These are phyloP conservation scores for Teratosphaeria nubilosa DNA, from an alignment of 2,329 filamentous ascomycete species.

Conservation along the genomic window DNA sequence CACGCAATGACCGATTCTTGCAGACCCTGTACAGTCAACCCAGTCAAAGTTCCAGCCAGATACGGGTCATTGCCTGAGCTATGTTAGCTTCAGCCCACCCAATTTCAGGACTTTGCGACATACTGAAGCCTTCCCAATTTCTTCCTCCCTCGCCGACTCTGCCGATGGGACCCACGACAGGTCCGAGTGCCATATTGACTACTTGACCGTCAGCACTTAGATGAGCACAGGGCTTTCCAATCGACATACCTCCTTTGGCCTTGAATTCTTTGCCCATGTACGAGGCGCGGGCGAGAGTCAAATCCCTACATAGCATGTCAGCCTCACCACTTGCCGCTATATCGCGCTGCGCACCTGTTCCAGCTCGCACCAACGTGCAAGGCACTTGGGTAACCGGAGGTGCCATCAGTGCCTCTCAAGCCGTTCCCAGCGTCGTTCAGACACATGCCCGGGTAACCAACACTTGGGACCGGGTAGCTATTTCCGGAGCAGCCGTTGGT, in stretches of 20 bases:
- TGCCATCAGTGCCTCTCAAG: conserved; percentile 21
- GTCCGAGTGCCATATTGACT: conserved; percentile 62
- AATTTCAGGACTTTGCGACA: not conserved
- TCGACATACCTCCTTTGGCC: conserved; percentile 15
- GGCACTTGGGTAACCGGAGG: conserved; percentile 29
- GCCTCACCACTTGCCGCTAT: conserved; percentile 14
- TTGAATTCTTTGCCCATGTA: conserved; percentile 26
- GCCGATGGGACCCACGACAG: conserved; percentile 64
- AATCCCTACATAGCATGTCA: not conserved
- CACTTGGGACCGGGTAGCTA: conserved; percentile 26
- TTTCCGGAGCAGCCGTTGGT: conserved; percentile 25
- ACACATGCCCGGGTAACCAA: conserved; percentile 27
- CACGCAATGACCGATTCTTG: conserved; percentile 65
- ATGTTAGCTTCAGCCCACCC: not conserved
- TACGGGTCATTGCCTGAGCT: conserved; percentile 20
- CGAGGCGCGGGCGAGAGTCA: not conserved
- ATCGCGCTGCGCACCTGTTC: conserved; percentile 25
- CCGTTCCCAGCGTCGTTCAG: conserved; percentile 30
- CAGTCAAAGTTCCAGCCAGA: conserved; percentile 17
- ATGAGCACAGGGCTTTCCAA: not conserved
- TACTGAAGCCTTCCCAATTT: conserved; percentile 59
- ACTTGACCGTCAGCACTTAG: not conserved
- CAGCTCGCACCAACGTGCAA: conserved; percentile 29
- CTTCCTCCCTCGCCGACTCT: conserved; percentile 37
- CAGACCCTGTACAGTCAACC: conserved; percentile 15